Percentiles rank a stretch among this genome's conserved stretches.
These are phyloP conservation scores for Elaeis guineensis DNA, from an alignment of 176 grass and related monocot genomes.

Conservation along the genomic window DNA sequence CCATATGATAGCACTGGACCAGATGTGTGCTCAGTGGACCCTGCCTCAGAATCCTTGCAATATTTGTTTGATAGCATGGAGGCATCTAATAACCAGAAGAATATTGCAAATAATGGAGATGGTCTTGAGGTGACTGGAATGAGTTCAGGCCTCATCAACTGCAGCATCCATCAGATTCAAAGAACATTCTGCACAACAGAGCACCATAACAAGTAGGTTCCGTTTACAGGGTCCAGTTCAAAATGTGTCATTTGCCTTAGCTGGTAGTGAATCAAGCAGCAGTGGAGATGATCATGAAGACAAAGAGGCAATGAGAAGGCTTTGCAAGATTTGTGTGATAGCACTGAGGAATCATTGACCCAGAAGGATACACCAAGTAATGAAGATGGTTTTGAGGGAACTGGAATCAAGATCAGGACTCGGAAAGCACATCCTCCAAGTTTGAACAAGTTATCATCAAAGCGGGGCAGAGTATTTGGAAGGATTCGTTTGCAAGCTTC, in stretches of 20 bases:
- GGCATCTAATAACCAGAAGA: conserved; percentile 25
- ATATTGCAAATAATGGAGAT: conserved; percentile 23
- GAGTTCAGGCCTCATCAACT: conserved; percentile 18
- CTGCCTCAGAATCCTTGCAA: conserved; percentile 46
- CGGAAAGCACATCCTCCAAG: not conserved
- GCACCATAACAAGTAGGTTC: conserved; percentile 37
- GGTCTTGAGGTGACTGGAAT: conserved; percentile 27
- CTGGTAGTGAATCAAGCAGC: not conserved
- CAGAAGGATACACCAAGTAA: conserved; percentile 21
- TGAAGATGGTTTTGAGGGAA: conserved; percentile 20
- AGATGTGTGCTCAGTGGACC: conserved; percentile 55
- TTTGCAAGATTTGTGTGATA: conserved; percentile 1
- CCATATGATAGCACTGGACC: conserved; percentile 45
- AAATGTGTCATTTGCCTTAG: not conserved
- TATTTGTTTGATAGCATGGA: conserved; percentile 61
- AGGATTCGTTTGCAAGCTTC: conserved; percentile 28
- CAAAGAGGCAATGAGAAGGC: conserved; percentile 30
- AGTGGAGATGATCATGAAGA: conserved; percentile 12
- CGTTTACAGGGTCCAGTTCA: conserved; percentile 11
- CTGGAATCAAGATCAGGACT: conserved; percentile 29
- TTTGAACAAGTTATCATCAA: conserved; percentile 11
- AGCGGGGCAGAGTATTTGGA: conserved; percentile 21
- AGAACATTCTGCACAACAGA: conserved; percentile 15
- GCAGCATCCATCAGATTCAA: conserved; percentile 7
- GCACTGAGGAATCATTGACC: conserved; percentile 14